Evolutionary conservation across 2,329 filamentous ascomycete species (phyloP), one percentile per base, ranked within the genome.

Genomic region (Venturia effusa): DNA sequence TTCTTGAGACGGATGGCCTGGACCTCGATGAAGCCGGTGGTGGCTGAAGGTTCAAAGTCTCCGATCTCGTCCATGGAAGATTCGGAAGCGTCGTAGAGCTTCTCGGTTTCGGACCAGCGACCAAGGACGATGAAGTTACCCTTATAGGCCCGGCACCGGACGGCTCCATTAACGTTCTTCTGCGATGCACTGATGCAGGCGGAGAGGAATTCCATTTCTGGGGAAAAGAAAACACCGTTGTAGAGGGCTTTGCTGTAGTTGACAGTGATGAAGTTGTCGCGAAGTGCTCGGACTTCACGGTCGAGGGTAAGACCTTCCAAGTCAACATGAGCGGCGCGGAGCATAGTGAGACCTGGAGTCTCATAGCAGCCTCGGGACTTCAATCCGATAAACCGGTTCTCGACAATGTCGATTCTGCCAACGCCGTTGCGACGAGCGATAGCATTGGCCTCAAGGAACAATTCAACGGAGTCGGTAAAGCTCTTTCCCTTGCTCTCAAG

Each of bases 341-440:
- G 80, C 70, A 76, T 73, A 37, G 73, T 76, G 71, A 76, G 74
- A 69, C 72, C 74, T 59, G 71, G 75, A 51, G 76, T 77, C 67
- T 92, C 89, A 79, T 92, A 92, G 80, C 89, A 92, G 70, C 89
- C 89, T 71, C 89, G 85, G 69, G 83, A 87, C 81, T 92, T 92
- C 70, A 92, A 81, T 67, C 89, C 89, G 72, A 90, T 88, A 79
- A 88, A 90, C 63, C 89, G 83, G 79, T 89, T 89, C 74, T 91
- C 88, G 66, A 92, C 89, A 72, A 93, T 93, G 75, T 93, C 89
- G 68, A 93, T 87, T 71, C 90, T 81, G 70, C 89, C 90, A 68
- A 93, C 84, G 73, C 90, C 90, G 78, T 91, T 80, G 68, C 80
- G 82, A 74, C 84, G 83, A 68, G 84, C 90, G 67, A 93, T 87